These are phyloP conservation scores for Infundibulicybe gibba DNA, from an alignment of 768 basidiomycete species.

Conservation along the genomic window DNA sequence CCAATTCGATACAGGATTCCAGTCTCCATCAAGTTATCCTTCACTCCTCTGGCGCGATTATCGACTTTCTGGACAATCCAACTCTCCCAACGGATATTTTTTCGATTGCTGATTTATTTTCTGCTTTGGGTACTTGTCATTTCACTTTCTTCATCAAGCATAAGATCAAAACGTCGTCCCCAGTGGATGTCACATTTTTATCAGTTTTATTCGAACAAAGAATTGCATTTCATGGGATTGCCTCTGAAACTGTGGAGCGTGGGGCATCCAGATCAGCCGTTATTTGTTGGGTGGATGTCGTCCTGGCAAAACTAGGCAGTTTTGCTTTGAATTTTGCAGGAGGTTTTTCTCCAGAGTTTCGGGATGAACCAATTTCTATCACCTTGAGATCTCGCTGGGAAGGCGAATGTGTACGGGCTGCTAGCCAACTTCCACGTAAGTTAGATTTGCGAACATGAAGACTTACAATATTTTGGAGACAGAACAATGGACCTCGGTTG, in stretches of 20 bases:
- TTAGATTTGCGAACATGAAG: constrained; percentile 1
- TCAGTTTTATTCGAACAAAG: constrained; percentile 50
- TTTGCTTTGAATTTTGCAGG: constrained; percentile 15
- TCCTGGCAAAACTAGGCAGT: constrained; percentile 53
- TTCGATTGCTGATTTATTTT: constrained; percentile 11
- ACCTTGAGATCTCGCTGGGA: constrained; percentile 38
- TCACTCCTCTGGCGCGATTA: constrained; percentile 25
- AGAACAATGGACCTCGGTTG: constrained; percentile 56
- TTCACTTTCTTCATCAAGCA: not conserved
- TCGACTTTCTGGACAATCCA: constrained; percentile 13
- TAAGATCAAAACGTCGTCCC: not conserved
- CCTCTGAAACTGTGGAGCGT: constrained; percentile 23
- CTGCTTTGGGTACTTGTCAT: constrained; percentile 7
- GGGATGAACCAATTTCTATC: constrained; percentile 16
- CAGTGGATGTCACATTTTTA: constrained; percentile 28
- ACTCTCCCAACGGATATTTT: too few species aligned
- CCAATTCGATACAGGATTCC: constrained; percentile 19
- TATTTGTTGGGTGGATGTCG: constrained; percentile 65
- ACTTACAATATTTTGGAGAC: constrained; percentile 7
- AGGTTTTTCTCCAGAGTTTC: constrained; percentile 21
- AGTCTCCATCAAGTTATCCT: constrained; percentile 28
- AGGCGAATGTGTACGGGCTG: constrained; percentile 52
- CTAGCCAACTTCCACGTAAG: constrained; percentile 66
- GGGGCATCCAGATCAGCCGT: constrained; percentile 23
- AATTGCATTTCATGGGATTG: constrained; percentile 41